A percentile compares a stretch with the other conserved stretches of the same genome.
phyloP scores from a whole-genome alignment of 768 basidiomycete genomes.

The Lactarius deliciosus region DNA sequence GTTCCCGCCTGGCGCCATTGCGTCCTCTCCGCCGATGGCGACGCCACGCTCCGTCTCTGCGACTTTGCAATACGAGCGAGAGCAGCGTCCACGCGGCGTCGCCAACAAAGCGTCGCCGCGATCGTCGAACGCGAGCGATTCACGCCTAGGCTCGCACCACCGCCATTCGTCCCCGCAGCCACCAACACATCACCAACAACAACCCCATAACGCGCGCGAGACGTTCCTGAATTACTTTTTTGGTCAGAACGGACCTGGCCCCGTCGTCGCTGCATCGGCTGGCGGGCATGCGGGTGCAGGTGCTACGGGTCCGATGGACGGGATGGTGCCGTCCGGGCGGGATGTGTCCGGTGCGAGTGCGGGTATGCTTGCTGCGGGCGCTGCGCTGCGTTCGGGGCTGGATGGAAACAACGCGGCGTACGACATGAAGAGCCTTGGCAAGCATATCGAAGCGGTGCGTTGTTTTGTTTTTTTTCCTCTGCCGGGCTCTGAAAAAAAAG shows the following conservation, averaged over 20 bases:
- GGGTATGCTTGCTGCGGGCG: constrained; percentile 40
- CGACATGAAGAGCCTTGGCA: constrained; percentile 98
- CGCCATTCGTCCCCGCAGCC: constrained; percentile 18
- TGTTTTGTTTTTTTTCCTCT: neutral
- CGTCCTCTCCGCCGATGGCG: constrained; percentile 43
- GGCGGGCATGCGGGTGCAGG: neutral
- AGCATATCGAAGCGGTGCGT: constrained; percentile 96
- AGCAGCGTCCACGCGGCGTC: constrained; percentile 61
- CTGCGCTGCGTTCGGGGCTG: constrained; percentile 53
- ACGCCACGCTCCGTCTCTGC: constrained; percentile 74
- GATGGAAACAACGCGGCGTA: constrained; percentile 84
- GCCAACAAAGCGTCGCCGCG: constrained; percentile 42
- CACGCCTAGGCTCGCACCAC: constrained; percentile 29
- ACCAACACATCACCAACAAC: constrained; percentile 1
- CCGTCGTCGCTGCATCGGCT: constrained; percentile 42
- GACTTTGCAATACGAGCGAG: constrained; percentile 70
- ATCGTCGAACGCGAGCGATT: constrained; percentile 31
- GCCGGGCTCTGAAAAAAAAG: too few species aligned
- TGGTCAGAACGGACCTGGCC: constrained; percentile 83
- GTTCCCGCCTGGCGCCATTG: constrained; percentile 48
- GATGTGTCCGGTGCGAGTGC: constrained; percentile 60
- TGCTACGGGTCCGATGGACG: constrained; percentile 38
- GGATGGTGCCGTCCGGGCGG: constrained; percentile 54
- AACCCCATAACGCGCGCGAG: constrained; percentile 61
- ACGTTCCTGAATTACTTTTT: constrained; percentile 98